phyloP scores from a whole-genome alignment of 1,284 basidiomycete genomes.

The Mycena citricolor region DNA sequence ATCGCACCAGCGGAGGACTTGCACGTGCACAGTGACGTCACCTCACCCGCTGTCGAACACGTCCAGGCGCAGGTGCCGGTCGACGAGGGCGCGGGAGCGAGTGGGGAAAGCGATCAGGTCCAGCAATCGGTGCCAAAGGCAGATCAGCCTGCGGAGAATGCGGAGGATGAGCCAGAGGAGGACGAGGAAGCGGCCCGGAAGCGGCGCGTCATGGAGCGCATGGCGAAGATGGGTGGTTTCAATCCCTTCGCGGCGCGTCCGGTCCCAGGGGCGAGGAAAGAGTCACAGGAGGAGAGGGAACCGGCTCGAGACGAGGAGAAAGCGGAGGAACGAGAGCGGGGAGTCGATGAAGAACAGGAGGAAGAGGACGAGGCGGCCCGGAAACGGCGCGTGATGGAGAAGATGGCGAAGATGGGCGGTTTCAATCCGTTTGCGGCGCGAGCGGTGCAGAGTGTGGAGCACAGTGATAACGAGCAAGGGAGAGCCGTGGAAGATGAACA shows the following conservation, averaged over 20 bases:
- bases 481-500: too few species aligned
- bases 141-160: neutral
- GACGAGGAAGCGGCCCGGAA: conserved; percentile 44
- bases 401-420: conserved; percentile 63
- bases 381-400: conserved; percentile 57
- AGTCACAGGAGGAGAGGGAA: neutral
- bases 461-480: too few species aligned
- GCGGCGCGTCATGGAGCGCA: conserved; percentile 57
- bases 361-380: conserved; percentile 57
- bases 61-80: neutral
- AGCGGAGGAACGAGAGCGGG: neutral
- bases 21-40: neutral
- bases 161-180: neutral
- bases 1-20: neutral
- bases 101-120: neutral
- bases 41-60: neutral
- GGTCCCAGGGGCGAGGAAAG: conserved; percentile 28
- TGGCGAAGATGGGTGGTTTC: conserved; percentile 66
- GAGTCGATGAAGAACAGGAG: conserved; percentile 23
- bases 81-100: conserved; percentile 5
- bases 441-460: too few species aligned
- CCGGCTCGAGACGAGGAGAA: neutral
- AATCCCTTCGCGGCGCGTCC: conserved; percentile 55
- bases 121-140: neutral
- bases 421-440: conserved; percentile 55